Base-by-base conservation (phyloP, 345 rosid genomes). In the Pelargonium nanum region DNA sequence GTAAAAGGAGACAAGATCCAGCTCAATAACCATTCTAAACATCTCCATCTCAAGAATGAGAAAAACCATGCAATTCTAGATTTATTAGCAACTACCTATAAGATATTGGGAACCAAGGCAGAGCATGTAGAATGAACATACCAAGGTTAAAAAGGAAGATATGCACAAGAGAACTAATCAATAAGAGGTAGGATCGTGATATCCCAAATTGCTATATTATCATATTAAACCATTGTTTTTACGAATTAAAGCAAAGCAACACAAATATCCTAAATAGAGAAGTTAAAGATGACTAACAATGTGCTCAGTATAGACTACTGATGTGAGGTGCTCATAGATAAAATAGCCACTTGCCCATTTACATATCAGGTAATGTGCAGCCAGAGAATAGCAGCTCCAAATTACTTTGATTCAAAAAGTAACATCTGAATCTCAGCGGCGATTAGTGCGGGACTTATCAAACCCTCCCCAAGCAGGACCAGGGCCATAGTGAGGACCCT, bases 401-500 rank as follows among this genome's bases (percentile, higher is more conserved):
- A 24, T 64, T 68, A 57, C 64, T 57, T 62, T 74, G 59, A 55
- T 30, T 59, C 65, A 48, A 64, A 19, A 53, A 44, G 62, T 53
- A 69, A 60, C 25, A 59, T 52, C 62, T 32, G 48, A 20, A 58
- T 61, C 72, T 87, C 74, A 93, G 63, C 81, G 96, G 56, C 84
- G 88, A 70, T 65, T 74, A 73, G 70, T 44, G 60, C 74, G 90
- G 53, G 85, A 62, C 75, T 87, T 89, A 72, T 93, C 72, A 52
- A 44, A 21, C 63, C 63, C 67, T 57, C 72, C 89, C 86, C 89
- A 79, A 77, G 80, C 83, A 68, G 88, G 73, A 59, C 84, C 79
- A 32, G 85, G 77, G 62, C 87, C 90, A 74, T 81, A 86, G 53
- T 76, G 67, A 60, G 81, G 88, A 74, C 74, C 79, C 69, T 79